phyloP scores from a whole-genome alignment of 176 grass and related monocot genomes.

The Thinopyrum elongatum region DNA sequence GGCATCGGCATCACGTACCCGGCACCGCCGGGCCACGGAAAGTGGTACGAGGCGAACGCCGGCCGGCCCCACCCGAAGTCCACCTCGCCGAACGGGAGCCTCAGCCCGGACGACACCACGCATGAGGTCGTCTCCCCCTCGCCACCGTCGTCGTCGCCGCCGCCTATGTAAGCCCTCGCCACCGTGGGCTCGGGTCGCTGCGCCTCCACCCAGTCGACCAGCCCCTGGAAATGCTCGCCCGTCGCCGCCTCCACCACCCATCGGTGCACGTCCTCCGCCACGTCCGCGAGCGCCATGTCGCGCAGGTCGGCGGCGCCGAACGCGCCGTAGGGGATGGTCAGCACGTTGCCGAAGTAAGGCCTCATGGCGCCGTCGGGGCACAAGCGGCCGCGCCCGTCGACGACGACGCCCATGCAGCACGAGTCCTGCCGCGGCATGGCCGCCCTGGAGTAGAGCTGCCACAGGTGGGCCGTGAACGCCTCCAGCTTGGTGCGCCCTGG shows the following conservation, averaged over 20 bases:
- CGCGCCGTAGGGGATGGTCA: slow-evolving; percentile 47
- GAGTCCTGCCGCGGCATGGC: background rate
- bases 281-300: slow-evolving; percentile 39
- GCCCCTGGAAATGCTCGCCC: slow-evolving; percentile 47
- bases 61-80: slow-evolving; percentile 69
- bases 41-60: slow-evolving; percentile 69
- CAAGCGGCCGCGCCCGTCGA: slow-evolving; percentile 55
- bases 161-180: slow-evolving; percentile 43
- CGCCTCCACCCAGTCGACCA: slow-evolving; percentile 69
- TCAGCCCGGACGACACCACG: slow-evolving; percentile 57
- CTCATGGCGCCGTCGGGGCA: slow-evolving; percentile 28
- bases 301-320: slow-evolving; percentile 1
- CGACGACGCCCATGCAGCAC: slow-evolving; percentile 59
- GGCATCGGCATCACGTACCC: slow-evolving; percentile 84
- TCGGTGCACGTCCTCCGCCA: slow-evolving; percentile 50
- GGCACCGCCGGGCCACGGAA: slow-evolving; percentile 55
- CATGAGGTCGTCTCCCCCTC: slow-evolving; percentile 13
- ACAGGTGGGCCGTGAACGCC: slow-evolving; percentile 66
- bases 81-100: slow-evolving; percentile 46
- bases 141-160: background rate
- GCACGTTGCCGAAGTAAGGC: slow-evolving; percentile 64
- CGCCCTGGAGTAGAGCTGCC: slow-evolving; percentile 53
- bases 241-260: slow-evolving; percentile 50
- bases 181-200: slow-evolving; percentile 36
- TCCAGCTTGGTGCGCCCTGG: slow-evolving; percentile 46